Evolutionary conservation across 352 stramenopile genomes (phyloP).

Genomic region (Phytophthora pistaciae): DNA sequence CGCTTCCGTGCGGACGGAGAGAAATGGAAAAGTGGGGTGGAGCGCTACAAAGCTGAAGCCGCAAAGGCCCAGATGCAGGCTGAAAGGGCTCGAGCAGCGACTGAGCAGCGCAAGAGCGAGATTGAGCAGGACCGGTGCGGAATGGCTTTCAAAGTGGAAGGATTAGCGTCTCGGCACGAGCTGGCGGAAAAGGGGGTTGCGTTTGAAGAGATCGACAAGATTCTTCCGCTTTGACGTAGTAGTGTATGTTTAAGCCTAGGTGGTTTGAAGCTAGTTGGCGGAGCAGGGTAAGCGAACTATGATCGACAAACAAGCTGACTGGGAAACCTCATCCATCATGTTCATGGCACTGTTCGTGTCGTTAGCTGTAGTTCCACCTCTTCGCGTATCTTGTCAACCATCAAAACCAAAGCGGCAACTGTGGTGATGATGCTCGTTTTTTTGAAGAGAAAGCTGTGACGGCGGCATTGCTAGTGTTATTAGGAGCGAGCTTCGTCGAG

Average conservation of each 20-base stretch:
- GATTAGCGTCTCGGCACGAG: background rate
- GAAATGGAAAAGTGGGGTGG: background rate
- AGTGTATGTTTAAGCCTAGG: background rate
- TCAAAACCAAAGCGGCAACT: too few species aligned
- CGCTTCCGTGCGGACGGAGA: background rate
- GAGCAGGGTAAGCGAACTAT: too few species aligned
- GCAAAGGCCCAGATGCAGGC: background rate
- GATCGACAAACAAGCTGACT: too few species aligned
- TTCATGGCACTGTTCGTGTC: too few species aligned
- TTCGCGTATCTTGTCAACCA: too few species aligned
- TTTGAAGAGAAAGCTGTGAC: too few species aligned
- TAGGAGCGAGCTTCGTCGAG: too few species aligned
- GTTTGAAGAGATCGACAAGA: background rate
- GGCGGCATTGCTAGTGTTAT: too few species aligned
- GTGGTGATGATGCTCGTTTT: too few species aligned
- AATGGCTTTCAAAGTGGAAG: background rate
- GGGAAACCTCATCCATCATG: too few species aligned
- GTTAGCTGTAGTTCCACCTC: too few species aligned
- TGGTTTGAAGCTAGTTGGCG: too few species aligned
- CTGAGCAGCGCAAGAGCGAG: background rate
- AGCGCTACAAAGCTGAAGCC: background rate
- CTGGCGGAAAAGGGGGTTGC: background rate
- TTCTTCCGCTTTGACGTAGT: background rate
- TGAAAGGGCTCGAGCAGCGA: background rate
- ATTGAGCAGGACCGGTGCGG: background rate